Conservation (phyloP, 768 basidiomycete genomes). For the Hypholoma sublateritium region DNA sequence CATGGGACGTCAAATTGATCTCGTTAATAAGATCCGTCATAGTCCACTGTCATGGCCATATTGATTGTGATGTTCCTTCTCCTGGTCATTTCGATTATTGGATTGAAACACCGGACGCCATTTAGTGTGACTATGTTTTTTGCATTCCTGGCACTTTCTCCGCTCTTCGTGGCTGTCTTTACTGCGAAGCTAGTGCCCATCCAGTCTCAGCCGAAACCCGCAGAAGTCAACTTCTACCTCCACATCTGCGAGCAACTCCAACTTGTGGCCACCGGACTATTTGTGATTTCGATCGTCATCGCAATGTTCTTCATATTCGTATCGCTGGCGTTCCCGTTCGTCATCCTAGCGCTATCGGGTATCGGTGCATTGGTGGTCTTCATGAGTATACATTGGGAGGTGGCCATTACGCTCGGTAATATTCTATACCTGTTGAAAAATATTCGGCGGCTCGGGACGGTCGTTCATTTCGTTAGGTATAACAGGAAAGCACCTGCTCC, state of each 20-base stretch:
- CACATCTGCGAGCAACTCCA: conserved; percentile 32
- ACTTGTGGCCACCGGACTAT: conserved; percentile 25
- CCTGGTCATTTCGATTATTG: conserved; percentile 23
- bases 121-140: conserved; percentile 32
- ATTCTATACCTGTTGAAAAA: conserved; percentile 22
- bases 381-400: conserved; percentile 29
- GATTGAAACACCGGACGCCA: conserved; percentile 15
- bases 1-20: neutral
- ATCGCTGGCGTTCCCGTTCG: conserved; percentile 25
- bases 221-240: conserved; percentile 24
- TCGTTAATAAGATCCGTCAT: neutral
- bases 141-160: conserved; percentile 27
- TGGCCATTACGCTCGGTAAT: conserved; percentile 28
- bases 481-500: neutral
- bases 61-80: conserved; percentile 28
- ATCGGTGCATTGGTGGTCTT: conserved; percentile 22
- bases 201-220: neutral
- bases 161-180: conserved; percentile 32
- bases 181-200: conserved; percentile 26
- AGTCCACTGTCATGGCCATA: conserved; percentile 32
- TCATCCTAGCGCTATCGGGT: conserved; percentile 18
- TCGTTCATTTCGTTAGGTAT: conserved; percentile 11
- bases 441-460: conserved; percentile 13
- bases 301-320: conserved; percentile 30
- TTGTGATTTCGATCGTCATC: conserved; percentile 24